phyloP scores from a whole-genome alignment of 2,329 filamentous ascomycete genomes.

The Colletotrichum cordylinicola region DNA sequence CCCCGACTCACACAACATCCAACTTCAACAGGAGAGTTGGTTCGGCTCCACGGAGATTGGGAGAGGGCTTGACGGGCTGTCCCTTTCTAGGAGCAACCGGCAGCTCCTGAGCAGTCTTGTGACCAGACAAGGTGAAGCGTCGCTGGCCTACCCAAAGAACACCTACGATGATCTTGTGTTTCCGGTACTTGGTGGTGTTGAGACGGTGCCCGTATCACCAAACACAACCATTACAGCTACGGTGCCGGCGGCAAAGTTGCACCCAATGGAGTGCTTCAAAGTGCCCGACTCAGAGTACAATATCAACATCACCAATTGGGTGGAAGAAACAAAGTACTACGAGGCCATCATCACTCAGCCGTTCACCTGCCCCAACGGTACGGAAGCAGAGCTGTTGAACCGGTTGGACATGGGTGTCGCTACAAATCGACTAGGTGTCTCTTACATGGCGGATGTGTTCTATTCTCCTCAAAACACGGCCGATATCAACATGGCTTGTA shows the following conservation, averaged over 20 bases:
- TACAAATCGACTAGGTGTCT: background rate
- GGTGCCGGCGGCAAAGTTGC: background rate
- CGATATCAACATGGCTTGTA: background rate
- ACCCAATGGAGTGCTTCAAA: background rate
- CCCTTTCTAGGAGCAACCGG: background rate
- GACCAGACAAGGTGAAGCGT: background rate
- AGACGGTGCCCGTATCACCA: rapidly evolving
- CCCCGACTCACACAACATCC: background rate
- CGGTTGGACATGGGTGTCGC: background rate
- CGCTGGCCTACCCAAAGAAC: background rate
- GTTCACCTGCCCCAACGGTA: background rate
- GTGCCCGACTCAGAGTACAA: background rate
- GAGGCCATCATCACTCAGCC: background rate
- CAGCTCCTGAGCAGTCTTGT: background rate
- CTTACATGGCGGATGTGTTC: background rate
- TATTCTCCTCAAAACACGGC: background rate
- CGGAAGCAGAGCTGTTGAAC: background rate
- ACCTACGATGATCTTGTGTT: background rate
- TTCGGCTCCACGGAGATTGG: background rate
- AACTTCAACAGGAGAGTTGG: background rate
- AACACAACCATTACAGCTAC: background rate
- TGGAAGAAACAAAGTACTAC: background rate
- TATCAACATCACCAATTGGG: background rate
- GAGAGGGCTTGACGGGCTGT: background rate
- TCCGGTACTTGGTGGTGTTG: background rate